Evolutionary conservation across 2,329 filamentous ascomycete species (phyloP).

Genomic region (Cryphonectria parasitica): DNA sequence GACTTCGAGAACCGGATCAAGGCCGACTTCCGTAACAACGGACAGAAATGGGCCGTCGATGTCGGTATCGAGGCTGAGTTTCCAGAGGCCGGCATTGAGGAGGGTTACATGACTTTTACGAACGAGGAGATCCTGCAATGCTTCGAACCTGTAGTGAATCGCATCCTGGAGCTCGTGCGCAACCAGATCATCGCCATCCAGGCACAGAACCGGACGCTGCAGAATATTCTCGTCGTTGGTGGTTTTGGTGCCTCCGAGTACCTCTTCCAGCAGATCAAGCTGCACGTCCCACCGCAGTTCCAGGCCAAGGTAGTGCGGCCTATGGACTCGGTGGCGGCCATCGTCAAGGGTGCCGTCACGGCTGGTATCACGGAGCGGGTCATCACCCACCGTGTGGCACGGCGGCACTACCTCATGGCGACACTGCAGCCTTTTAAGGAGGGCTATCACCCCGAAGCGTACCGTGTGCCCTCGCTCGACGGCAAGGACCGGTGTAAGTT

Average conservation of each 20-base stretch:
- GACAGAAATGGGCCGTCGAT: slow-evolving; percentile 98
- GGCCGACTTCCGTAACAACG: slow-evolving; percentile 98
- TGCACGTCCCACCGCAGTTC: slow-evolving; percentile 97
- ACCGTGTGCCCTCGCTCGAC: slow-evolving; percentile 93
- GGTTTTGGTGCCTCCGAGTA: slow-evolving; percentile 98
- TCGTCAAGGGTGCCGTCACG: slow-evolving; percentile 97
- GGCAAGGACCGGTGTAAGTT: slow-evolving; percentile 99
- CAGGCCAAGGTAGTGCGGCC: slow-evolving; percentile 97
- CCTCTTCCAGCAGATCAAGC: slow-evolving; percentile 98
- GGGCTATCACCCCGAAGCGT: slow-evolving; percentile 96
- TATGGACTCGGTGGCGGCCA: slow-evolving; percentile 98
- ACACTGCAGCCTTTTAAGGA: slow-evolving; percentile 99
- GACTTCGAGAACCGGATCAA: slow-evolving; percentile 99
- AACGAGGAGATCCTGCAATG: slow-evolving; percentile 99
- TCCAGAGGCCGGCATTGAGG: slow-evolving; percentile 95
- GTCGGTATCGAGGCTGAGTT: slow-evolving; percentile 98
- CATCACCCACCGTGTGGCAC: slow-evolving; percentile 93
- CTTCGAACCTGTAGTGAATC: slow-evolving; percentile 97
- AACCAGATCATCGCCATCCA: slow-evolving; percentile 99
- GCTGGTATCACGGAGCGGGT: slow-evolving; percentile 97
- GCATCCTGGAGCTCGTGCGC: slow-evolving; percentile 91
- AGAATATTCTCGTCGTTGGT: slow-evolving; percentile 96
- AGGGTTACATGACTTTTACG: slow-evolving; percentile 99
- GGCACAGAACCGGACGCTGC: slow-evolving; percentile 89
- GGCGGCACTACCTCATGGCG: slow-evolving; percentile 98